phyloP scores from a whole-genome alignment of 108 stramenopile species.

The Skeletonema grethae region DNA sequence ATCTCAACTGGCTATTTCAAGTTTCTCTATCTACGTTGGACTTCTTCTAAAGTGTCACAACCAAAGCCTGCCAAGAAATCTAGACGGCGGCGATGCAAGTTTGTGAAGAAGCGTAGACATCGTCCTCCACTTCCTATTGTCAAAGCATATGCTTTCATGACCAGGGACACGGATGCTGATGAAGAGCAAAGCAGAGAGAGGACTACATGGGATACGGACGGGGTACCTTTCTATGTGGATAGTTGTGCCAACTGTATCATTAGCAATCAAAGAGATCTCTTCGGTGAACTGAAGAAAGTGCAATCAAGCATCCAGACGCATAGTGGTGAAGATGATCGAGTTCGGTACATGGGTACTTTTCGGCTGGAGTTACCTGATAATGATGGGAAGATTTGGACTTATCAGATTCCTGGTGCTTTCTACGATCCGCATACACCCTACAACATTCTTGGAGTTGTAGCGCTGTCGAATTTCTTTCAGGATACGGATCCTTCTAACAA shows the following conservation, averaged over 20 bases:
- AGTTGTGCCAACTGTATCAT: not conserved
- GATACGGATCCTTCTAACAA: not conserved
- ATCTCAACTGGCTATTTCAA: too few relatives aligned
- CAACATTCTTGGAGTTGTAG: conserved; percentile 5
- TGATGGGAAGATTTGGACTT: not conserved
- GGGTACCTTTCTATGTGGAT: not conserved
- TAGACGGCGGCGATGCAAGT: too few relatives aligned
- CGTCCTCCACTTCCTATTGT: not conserved
- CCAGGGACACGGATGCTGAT: not conserved
- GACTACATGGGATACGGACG: conserved; percentile 8
- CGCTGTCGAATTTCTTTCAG: conserved; percentile 1
- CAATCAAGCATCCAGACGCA: not conserved
- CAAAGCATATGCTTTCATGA: not conserved
- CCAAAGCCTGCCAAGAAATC: too few relatives aligned
- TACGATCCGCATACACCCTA: conserved; percentile 4
- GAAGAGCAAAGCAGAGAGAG: not conserved
- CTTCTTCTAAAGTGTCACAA: not conserved
- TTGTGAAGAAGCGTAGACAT: not conserved
- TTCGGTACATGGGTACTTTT: not conserved
- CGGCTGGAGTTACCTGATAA: not conserved
- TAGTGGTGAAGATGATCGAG: not conserved
- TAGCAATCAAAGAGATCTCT: conserved; percentile 4
- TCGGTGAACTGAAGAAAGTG: not conserved
- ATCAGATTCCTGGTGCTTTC: not conserved
- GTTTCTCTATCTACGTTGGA: not conserved